phyloP scores from a whole-genome alignment of 495 filamentous ascomycete species.

The Penicillium tannophilum region DNA sequence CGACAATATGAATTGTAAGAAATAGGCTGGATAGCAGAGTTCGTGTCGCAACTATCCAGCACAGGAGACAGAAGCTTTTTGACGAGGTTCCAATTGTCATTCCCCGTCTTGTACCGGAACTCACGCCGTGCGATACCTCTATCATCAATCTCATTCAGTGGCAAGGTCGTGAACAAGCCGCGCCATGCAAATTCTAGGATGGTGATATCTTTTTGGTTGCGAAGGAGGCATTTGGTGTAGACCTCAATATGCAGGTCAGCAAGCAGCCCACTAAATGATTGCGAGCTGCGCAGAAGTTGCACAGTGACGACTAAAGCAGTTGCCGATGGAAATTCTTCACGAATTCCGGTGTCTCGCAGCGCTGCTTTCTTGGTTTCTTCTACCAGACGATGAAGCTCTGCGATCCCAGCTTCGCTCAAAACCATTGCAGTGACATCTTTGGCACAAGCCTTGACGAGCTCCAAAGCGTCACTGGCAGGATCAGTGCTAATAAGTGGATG shows the following conservation, averaged over 20 bases:
- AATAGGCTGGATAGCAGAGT: slow-evolving; percentile 53
- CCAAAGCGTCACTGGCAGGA: slow-evolving; percentile 25
- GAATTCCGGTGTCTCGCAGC: slow-evolving; percentile 66
- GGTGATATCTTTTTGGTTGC: slow-evolving; percentile 47
- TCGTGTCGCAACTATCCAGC: slow-evolving; percentile 64
- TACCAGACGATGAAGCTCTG: slow-evolving; percentile 60
- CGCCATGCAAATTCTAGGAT: slow-evolving; percentile 73
- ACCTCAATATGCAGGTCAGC: slow-evolving; percentile 57
- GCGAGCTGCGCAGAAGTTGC: slow-evolving; percentile 55
- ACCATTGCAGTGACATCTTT: slow-evolving; percentile 44
- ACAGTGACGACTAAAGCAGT: slow-evolving; percentile 70
- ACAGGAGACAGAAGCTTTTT: slow-evolving; percentile 66
- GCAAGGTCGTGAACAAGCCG: slow-evolving; percentile 71
- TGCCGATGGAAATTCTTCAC: slow-evolving; percentile 54
- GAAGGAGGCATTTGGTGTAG: slow-evolving; percentile 17
- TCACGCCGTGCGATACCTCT: slow-evolving; percentile 62
- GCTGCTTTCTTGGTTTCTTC: slow-evolving; percentile 57
- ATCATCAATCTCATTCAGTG: slow-evolving; percentile 73
- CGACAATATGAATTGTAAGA: slow-evolving; percentile 83
- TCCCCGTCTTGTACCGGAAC: slow-evolving; percentile 48
- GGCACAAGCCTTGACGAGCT: slow-evolving; percentile 34
- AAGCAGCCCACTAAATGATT: slow-evolving; percentile 30
- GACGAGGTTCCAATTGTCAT: slow-evolving; percentile 75
- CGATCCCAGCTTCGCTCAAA: slow-evolving; percentile 40
- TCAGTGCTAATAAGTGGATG: slow-evolving; percentile 35